A percentile compares a stretch with the other conserved stretches of the same genome.
Evolutionary conservation across 768 basidiomycete species (phyloP).

Genomic region (Mycena polygramma): DNA sequence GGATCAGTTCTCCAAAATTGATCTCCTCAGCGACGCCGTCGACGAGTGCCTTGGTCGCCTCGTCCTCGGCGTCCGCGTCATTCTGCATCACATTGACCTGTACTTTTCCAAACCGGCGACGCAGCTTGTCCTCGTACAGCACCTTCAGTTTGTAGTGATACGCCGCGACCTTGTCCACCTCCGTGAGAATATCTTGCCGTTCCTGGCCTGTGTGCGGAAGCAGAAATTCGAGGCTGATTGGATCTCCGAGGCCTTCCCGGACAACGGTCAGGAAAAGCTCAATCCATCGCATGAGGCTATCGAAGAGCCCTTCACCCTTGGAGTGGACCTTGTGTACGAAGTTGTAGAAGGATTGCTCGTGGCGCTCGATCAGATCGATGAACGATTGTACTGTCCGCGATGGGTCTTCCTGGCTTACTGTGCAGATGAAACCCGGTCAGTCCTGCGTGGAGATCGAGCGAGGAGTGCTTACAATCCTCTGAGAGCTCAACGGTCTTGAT

Average conservation of each 20-base stretch:
- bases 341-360: slow-evolving; percentile 95
- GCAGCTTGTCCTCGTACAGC: slow-evolving; percentile 90
- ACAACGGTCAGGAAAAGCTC: slow-evolving; percentile 93
- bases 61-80: slow-evolving; percentile 82
- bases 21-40: slow-evolving; percentile 86
- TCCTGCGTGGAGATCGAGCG: slow-evolving; percentile 3
- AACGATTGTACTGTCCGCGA: slow-evolving; percentile 91
- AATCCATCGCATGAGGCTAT: slow-evolving; percentile 96
- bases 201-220: slow-evolving; percentile 87
- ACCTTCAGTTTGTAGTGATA: slow-evolving; percentile 97
- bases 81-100: slow-evolving; percentile 56
- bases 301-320: slow-evolving; percentile 95
- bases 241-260: slow-evolving; percentile 86
- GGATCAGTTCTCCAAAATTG: slow-evolving; percentile 83
- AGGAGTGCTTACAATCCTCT: slow-evolving; percentile 80
- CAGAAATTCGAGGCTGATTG: slow-evolving; percentile 88
- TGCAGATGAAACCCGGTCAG: slow-evolving; percentile 16
- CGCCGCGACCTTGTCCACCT: slow-evolving; percentile 89
- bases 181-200: slow-evolving; percentile 80
- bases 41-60: slow-evolving; percentile 85
- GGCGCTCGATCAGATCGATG: slow-evolving; percentile 92
- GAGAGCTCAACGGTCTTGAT: slow-evolving; percentile 93
- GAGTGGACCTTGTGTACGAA: slow-evolving; percentile 99
- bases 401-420: slow-evolving; percentile 89
- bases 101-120: slow-evolving; percentile 83